A percentile compares a stretch with the other conserved stretches of the same genome.
phyloP scores from a whole-genome alignment of 2,329 filamentous ascomycete genomes.

The Colletotrichum lini region DNA sequence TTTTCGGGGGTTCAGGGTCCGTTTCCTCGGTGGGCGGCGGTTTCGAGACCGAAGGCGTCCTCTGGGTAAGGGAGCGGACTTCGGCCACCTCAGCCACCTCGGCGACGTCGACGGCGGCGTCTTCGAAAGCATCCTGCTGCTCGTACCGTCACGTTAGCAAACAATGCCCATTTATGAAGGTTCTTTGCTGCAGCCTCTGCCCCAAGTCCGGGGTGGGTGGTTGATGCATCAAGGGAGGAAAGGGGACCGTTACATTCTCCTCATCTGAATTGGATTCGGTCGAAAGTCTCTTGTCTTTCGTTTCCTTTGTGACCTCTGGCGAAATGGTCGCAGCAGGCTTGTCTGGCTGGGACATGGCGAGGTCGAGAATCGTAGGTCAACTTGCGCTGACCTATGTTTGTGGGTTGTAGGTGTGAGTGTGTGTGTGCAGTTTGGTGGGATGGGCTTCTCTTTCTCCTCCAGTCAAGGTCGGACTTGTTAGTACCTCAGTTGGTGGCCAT shows the following conservation, averaged over 20 bases:
- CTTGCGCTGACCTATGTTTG: slow-evolving; percentile 23
- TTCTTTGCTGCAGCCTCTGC: background rate
- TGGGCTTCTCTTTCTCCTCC: slow-evolving; percentile 8
- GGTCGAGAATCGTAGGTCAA: slow-evolving; percentile 35
- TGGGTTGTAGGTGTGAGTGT: background rate
- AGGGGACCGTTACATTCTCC: slow-evolving; percentile 41
- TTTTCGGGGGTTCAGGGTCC: slow-evolving; percentile 41
- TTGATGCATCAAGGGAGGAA: slow-evolving; percentile 34
- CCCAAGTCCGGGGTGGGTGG: background rate
- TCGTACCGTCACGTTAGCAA: slow-evolving; percentile 26
- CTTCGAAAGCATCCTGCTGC: slow-evolving; percentile 83
- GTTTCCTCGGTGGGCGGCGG: slow-evolving; percentile 46
- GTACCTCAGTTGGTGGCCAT: slow-evolving; percentile 39
- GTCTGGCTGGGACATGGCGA: slow-evolving; percentile 54
- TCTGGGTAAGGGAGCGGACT: slow-evolving; percentile 74
- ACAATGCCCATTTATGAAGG: background rate
- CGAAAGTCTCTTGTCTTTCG: slow-evolving; percentile 42
- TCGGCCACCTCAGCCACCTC: slow-evolving; percentile 67
- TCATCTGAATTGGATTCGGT: slow-evolving; percentile 39
- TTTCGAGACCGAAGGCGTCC: slow-evolving; percentile 57
- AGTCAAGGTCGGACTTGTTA: slow-evolving; percentile 26
- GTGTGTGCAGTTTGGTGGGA: slow-evolving; percentile 19
- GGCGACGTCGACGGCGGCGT: slow-evolving; percentile 75
- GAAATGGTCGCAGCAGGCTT: slow-evolving; percentile 45
- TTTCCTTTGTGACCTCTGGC: slow-evolving; percentile 41